Conservation (phyloP, 768 basidiomycete species). For the Coprinopsis sp. region DNA sequence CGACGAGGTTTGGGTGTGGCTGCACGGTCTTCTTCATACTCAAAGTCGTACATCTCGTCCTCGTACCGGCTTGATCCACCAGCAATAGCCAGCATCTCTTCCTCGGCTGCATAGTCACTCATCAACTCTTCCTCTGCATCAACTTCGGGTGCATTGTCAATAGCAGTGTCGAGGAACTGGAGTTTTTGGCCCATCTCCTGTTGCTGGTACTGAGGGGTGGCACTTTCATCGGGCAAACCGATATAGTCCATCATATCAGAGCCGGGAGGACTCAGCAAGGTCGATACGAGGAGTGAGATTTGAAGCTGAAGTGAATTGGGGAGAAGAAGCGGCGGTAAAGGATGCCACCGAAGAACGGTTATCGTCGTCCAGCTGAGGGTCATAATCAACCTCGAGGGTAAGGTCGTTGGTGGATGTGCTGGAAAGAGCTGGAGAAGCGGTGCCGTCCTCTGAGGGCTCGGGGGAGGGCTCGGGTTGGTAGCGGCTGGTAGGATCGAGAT, state of each 20-base stretch:
- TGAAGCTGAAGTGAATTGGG: conserved; percentile 2
- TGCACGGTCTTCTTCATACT: neutral
- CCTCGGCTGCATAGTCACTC: neutral
- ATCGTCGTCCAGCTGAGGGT: conserved; percentile 1
- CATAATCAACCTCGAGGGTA: neutral
- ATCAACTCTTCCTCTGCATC: conserved; percentile 4
- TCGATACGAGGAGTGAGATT: conserved; percentile 4
- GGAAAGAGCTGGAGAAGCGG: neutral
- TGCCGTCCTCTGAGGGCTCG: neutral
- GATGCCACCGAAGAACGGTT: neutral
- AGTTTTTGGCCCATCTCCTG: too few relatives aligned
- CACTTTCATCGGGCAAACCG: neutral
- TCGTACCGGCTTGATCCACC: too few relatives aligned
- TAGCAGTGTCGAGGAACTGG: conserved; percentile 3
- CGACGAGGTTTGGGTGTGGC: neutral
- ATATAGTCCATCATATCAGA: neutral
- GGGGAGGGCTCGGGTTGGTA: neutral
- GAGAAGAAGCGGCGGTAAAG: conserved; percentile 1
- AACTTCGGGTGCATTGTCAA: conserved; percentile 1
- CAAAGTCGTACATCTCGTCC: neutral
- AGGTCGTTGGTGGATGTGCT: neutral
- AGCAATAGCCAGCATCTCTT: conserved; percentile 3
- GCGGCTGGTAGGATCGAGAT: neutral
- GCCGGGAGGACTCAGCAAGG: neutral
- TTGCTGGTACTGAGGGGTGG: conserved; percentile 1